Evolutionary conservation across 768 basidiomycete genomes (phyloP).

Genomic region (Daedalea quercina): DNA sequence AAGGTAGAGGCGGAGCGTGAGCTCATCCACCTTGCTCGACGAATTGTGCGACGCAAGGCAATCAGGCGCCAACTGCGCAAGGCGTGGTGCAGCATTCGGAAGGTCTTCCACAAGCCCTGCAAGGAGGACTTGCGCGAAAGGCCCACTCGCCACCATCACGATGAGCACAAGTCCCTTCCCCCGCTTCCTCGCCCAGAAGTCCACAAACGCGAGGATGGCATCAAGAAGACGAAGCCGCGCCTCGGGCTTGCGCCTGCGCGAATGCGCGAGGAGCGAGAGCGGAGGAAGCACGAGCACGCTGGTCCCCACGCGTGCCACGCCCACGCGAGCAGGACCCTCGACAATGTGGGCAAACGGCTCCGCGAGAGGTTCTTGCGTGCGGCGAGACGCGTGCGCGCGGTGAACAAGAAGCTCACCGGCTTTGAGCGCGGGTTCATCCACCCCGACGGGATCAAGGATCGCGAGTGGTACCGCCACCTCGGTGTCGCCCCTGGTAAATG

Average conservation of each 20-base stretch:
- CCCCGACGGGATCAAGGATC: constrained; percentile 65
- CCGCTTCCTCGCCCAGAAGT: background rate
- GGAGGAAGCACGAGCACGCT: constrained; percentile 5
- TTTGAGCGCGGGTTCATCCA: constrained; percentile 83
- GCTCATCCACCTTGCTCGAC: constrained; percentile 40
- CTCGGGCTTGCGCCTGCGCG: constrained; percentile 22
- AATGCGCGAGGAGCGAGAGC: constrained; percentile 18
- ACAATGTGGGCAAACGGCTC: background rate
- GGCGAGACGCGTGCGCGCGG: constrained; percentile 47
- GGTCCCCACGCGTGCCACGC: background rate
- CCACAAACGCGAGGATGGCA: background rate
- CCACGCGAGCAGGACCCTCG: background rate
- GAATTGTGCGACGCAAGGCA: constrained; percentile 12
- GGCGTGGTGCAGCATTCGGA: constrained; percentile 30
- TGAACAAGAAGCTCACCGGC: constrained; percentile 58
- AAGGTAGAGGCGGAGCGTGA: constrained; percentile 47
- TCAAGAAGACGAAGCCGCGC: constrained; percentile 11
- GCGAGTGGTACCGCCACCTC: constrained; percentile 84
- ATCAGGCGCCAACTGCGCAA: constrained; percentile 11
- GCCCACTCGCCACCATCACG: constrained; percentile 13
- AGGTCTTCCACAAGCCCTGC: constrained; percentile 33
- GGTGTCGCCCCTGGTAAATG: constrained; percentile 85
- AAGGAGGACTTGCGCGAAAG: constrained; percentile 17
- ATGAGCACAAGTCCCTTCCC: constrained; percentile 5
- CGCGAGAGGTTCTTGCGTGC: constrained; percentile 45